These are phyloP conservation scores for Fusarium tuaranense DNA, from an alignment of 2,329 filamentous ascomycete genomes.

Conservation along the genomic window DNA sequence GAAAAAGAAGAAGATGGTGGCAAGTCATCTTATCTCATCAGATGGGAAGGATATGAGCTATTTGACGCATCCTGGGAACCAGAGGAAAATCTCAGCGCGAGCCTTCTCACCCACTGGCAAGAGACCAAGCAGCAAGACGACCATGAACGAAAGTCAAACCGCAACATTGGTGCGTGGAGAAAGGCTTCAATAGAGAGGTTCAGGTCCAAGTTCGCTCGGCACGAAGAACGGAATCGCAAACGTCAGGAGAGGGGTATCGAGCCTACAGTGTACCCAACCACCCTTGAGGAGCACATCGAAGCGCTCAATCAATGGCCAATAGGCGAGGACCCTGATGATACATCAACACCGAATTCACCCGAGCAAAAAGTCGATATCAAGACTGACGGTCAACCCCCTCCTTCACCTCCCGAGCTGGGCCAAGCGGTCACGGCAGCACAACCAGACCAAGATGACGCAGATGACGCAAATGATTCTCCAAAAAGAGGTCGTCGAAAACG, in stretches of 20 bases:
- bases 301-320: conserved; percentile 23
- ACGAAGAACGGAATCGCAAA: conserved; percentile 58
- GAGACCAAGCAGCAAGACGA: conserved; percentile 52
- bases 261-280: conserved; percentile 33
- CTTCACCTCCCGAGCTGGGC: conserved; percentile 3
- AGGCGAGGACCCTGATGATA: conserved; percentile 8
- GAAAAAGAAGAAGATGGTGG: conserved; percentile 34
- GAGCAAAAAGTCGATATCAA: conserved; percentile 13
- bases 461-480: not conserved
- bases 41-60: conserved; percentile 53
- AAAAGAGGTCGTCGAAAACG: conserved; percentile 15
- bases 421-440: not conserved
- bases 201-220: conserved; percentile 50
- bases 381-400: not conserved
- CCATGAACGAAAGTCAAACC: conserved; percentile 48
- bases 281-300: conserved; percentile 40
- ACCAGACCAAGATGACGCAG: conserved; percentile 8
- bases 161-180: conserved; percentile 54
- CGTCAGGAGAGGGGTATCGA: conserved; percentile 53
- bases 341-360: conserved; percentile 9
- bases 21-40: conserved; percentile 48
- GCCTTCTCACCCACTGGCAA: conserved; percentile 58
- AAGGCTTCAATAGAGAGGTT: conserved; percentile 46
- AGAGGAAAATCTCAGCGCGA: conserved; percentile 53
- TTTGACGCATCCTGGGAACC: conserved; percentile 64